These are phyloP conservation scores for Solanum hybrid DNA, from an alignment of 305 asterid species.

Conservation along the genomic window DNA sequence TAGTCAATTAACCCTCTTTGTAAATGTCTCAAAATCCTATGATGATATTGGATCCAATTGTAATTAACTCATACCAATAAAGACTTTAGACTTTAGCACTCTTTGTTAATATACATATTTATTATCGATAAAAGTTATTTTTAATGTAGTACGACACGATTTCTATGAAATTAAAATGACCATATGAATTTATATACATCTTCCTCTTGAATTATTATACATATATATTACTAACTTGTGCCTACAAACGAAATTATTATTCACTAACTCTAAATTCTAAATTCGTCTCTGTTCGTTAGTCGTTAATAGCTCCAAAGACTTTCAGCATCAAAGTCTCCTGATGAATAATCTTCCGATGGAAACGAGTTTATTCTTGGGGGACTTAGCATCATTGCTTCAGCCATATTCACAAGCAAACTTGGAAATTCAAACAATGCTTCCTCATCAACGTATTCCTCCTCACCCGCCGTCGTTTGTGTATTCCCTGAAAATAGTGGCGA, in stretches of 20 bases:
- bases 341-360: constrained; percentile 18
- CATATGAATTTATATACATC: not conserved
- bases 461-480: not conserved
- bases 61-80: too few relatives aligned
- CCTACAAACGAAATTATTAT: not conserved
- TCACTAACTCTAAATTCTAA: not conserved
- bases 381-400: constrained; percentile 22
- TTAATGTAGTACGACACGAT: too few relatives aligned
- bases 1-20: too few relatives aligned
- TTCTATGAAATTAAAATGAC: not conserved
- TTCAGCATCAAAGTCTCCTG: constrained; percentile 33
- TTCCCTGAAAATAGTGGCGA: not conserved
- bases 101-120: too few relatives aligned
- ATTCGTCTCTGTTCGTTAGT: not conserved
- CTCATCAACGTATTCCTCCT: constrained; percentile 7
- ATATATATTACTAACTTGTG: not conserved
- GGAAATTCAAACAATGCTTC: constrained; percentile 19
- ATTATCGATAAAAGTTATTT: not conserved
- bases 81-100: not conserved
- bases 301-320: constrained; percentile 48
- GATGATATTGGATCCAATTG: not conserved
- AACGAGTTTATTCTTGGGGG: constrained; percentile 14
- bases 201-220: not conserved
- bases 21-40: too few relatives aligned
- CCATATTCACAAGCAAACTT: constrained; percentile 14